Evolutionary conservation across 1,284 basidiomycete genomes (phyloP).

Genomic region (Testicularia cyperi): DNA sequence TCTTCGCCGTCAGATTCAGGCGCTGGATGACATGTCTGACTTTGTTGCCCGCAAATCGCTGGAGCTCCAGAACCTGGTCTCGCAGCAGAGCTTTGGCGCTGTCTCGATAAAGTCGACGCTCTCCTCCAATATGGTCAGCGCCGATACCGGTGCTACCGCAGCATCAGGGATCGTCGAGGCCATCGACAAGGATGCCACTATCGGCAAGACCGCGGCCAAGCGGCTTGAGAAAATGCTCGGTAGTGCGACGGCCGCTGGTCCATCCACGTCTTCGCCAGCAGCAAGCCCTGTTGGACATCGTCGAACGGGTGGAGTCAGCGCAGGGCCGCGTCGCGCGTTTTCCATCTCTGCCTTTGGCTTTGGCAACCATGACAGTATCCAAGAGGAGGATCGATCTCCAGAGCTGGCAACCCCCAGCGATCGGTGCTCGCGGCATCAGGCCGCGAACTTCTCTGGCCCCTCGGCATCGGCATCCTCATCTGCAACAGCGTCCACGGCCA

Average conservation of each 20-base stretch:
- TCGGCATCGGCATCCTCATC: no score
- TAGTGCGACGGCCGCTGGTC: no score
- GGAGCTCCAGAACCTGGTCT: slow-evolving; percentile 14
- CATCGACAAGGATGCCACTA: slow-evolving; percentile 39
- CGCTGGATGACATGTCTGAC: slow-evolving; percentile 27
- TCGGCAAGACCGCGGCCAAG: slow-evolving; percentile 46
- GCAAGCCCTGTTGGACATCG: slow-evolving; percentile 1
- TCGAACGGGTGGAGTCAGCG: neutral
- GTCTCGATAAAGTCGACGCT: no score
- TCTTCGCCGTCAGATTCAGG: slow-evolving; percentile 23
- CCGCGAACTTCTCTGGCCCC: no score
- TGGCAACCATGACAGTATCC: slow-evolving; percentile 19
- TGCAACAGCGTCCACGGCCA: neutral
- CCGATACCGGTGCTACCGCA: neutral
- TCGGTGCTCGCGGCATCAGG: no score
- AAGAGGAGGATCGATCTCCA: slow-evolving; percentile 9
- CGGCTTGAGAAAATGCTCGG: slow-evolving; percentile 41
- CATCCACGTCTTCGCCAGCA: slow-evolving; percentile 10
- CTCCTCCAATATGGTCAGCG: neutral
- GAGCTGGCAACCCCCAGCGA: no score
- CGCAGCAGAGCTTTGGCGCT: slow-evolving; percentile 17
- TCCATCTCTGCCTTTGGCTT: slow-evolving; percentile 24
- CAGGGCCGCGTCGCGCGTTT: slow-evolving; percentile 17
- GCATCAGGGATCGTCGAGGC: slow-evolving; percentile 34
- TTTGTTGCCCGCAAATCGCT: slow-evolving; percentile 22